phyloP scores from a whole-genome alignment of 257 asterid species.

The Henckelia pumila region DNA sequence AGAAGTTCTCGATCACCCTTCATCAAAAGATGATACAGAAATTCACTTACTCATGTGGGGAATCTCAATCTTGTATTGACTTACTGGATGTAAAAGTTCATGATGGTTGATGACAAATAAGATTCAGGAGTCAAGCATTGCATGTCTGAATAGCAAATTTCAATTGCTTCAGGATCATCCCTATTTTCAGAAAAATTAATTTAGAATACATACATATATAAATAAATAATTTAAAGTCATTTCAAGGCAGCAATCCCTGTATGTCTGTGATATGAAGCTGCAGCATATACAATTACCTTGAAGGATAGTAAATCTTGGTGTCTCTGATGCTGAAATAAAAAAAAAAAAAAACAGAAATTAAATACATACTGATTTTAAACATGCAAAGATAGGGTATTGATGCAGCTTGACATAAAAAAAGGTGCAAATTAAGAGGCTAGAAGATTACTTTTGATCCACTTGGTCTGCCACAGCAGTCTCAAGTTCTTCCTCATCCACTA shows the following conservation, averaged over 20 bases:
- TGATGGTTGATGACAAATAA: conserved; percentile 74
- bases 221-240: too few relatives aligned
- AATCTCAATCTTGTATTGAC: conserved; percentile 21
- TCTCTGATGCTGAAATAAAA: conserved; percentile 47
- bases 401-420: conserved; percentile 21
- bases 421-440: conserved; percentile 17
- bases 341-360: conserved; percentile 30
- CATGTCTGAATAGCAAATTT: conserved; percentile 65
- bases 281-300: conserved; percentile 52
- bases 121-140: conserved; percentile 76
- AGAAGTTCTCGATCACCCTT: background rate
- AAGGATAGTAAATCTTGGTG: conserved; percentile 68
- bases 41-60: background rate
- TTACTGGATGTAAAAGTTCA: conserved; percentile 92
- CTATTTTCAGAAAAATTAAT: conserved; percentile 41
- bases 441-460: conserved; percentile 44
- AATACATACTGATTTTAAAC: conserved; percentile 15
- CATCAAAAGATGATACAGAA: conserved; percentile 2
- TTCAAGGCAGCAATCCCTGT: conserved; percentile 9
- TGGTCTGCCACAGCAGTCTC: conserved; percentile 41
- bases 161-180: conserved; percentile 75
- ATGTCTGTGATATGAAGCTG: conserved; percentile 5
- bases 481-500: conserved; percentile 78
- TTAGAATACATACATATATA: conserved; percentile 19
- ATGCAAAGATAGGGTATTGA: conserved; percentile 16